Percentiles rank a stretch among this genome's conserved stretches.
Evolutionary conservation across 768 basidiomycete genomes (phyloP).

Genomic region (Leccinum variicolor): DNA sequence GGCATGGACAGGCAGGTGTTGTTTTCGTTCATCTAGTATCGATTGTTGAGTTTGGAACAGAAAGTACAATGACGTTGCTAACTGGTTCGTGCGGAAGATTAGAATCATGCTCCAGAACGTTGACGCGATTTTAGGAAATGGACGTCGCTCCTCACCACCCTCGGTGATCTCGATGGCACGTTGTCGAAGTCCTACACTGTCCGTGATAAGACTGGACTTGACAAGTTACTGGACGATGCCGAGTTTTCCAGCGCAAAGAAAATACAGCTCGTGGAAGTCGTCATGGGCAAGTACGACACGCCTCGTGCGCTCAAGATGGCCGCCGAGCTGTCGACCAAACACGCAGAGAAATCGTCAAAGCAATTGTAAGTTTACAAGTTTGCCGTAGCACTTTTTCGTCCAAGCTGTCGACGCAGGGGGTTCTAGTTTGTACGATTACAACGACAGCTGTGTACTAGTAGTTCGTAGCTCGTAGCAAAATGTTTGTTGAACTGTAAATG

Average conservation of each 20-base stretch:
- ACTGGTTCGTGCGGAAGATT: conserved; percentile 47
- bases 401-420: not conserved
- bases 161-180: conserved; percentile 50
- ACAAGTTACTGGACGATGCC: conserved; percentile 58
- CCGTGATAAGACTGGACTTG: conserved; percentile 62
- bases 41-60: conserved; percentile 30
- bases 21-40: not conserved
- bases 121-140: conserved; percentile 46
- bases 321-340: conserved; percentile 32
- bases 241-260: conserved; percentile 60
- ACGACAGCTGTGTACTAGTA: not conserved
- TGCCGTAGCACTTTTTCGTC: not conserved
- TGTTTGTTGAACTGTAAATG: not conserved
- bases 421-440: not conserved
- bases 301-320: conserved; percentile 59
- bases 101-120: not conserved
- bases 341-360: conserved; percentile 16
- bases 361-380: conserved; percentile 9
- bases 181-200: conserved; percentile 64
- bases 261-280: conserved; percentile 78
- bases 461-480: too few species aligned
- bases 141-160: conserved; percentile 56
- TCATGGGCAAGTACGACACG: conserved; percentile 72
- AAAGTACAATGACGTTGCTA: conserved; percentile 82
- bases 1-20: conserved; percentile 48